Evolutionary conservation across 169 alveolate genomes (phyloP).

Genomic region (Theileria annulata): DNA sequence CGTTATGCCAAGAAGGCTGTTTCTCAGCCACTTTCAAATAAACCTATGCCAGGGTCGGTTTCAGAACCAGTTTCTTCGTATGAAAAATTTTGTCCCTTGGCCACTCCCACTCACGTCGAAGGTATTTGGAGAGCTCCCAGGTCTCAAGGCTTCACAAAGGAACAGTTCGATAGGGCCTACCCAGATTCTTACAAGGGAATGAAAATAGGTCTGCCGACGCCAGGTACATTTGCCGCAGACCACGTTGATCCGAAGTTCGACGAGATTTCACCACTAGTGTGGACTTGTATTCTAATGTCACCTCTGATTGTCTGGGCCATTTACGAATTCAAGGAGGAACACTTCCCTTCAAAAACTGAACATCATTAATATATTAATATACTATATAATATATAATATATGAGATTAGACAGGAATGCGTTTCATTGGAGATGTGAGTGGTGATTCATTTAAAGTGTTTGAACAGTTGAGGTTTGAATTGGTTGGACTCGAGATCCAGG

Average conservation of each 20-base stretch:
- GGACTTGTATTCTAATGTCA: slow-evolving; percentile 55
- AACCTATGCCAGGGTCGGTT: not conserved
- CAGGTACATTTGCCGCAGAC: slow-evolving; percentile 53
- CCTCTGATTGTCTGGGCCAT: slow-evolving; percentile 58
- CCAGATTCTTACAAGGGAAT: slow-evolving; percentile 70
- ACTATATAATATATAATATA: too few species aligned
- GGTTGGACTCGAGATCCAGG: not conserved
- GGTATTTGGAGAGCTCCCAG: slow-evolving; percentile 81
- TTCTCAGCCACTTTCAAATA: not conserved
- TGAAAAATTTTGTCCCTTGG: slow-evolving; percentile 62
- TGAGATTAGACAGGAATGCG: not conserved
- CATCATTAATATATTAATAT: slow-evolving; percentile 29
- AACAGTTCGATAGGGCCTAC: slow-evolving; percentile 71
- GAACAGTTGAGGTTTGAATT: not conserved
- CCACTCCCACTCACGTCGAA: slow-evolving; percentile 66
- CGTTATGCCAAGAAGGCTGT: not conserved
- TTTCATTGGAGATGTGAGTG: not conserved
- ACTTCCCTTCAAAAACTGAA: slow-evolving; percentile 28
- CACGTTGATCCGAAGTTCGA: slow-evolving; percentile 63
- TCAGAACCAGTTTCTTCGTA: slow-evolving; percentile 23
- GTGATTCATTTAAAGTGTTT: not conserved
- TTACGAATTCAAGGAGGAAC: slow-evolving; percentile 26
- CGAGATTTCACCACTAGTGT: slow-evolving; percentile 64
- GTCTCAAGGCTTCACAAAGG: slow-evolving; percentile 50
- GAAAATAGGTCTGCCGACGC: slow-evolving; percentile 75